phyloP scores from a whole-genome alignment of 225 moss, liverwort and hornwort species.

The Sphagnum contortum region DNA sequence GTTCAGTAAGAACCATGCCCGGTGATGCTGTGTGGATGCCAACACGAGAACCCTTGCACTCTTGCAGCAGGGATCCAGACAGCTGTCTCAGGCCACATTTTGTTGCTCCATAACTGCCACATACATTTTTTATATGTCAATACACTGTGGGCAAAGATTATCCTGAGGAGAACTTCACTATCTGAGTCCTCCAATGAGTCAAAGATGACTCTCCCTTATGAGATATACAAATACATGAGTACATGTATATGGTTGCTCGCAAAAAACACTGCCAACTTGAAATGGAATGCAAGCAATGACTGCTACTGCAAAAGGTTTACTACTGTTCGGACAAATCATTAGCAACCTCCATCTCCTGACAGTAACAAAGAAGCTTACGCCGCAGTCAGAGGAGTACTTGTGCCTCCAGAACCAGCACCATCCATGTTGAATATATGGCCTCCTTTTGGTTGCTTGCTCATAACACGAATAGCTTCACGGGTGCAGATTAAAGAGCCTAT shows the following conservation, averaged over 20 bases:
- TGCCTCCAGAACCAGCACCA: slow-evolving; percentile 93
- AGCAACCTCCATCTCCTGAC: too few species aligned
- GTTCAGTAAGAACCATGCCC: slow-evolving; percentile 95
- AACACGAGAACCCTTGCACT: slow-evolving; percentile 71
- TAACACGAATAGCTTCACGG: slow-evolving; percentile 85
- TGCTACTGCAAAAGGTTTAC: too few species aligned
- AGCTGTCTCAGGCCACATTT: slow-evolving; percentile 88
- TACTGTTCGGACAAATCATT: too few species aligned
- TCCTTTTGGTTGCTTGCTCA: slow-evolving; percentile 52
- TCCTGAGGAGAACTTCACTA: too few species aligned
- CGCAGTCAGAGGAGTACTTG: slow-evolving; percentile 88
- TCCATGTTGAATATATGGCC: slow-evolving; percentile 70
- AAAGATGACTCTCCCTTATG: too few species aligned
- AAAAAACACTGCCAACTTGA: too few species aligned
- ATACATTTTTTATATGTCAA: too few species aligned
- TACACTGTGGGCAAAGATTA: too few species aligned
- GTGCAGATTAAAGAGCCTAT: slow-evolving; percentile 86
- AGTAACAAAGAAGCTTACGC: slow-evolving; percentile 24
- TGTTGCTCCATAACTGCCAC: slow-evolving; percentile 77
- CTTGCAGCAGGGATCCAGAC: slow-evolving; percentile 68
- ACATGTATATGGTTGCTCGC: too few species aligned
- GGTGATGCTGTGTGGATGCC: slow-evolving; percentile 96
- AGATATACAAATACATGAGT: too few species aligned
- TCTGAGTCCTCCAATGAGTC: too few species aligned
- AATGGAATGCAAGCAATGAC: too few species aligned